These are phyloP conservation scores for Mycena chlorophos DNA, from an alignment of 768 basidiomycete genomes.

Conservation along the genomic window DNA sequence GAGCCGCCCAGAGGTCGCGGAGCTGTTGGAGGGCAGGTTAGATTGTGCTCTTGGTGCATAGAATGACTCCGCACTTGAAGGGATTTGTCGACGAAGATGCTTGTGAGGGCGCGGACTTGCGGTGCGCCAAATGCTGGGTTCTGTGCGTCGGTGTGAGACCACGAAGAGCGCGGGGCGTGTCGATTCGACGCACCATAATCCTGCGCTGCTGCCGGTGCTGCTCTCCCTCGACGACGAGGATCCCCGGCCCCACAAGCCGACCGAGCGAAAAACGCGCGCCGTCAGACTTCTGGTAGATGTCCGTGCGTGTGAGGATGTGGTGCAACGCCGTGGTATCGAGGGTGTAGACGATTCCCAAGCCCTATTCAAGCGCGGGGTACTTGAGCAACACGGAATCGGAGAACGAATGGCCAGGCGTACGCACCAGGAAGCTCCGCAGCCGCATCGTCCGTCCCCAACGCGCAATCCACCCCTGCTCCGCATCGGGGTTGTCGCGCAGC, in stretches of 20 bases:
- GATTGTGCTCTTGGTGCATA: not conserved
- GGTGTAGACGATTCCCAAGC: too few relatives aligned
- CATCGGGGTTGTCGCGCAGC: too few relatives aligned
- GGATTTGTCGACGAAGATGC: constrained; percentile 41
- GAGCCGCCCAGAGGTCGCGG: constrained; percentile 33
- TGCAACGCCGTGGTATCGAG: constrained; percentile 48
- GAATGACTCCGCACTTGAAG: constrained; percentile 25
- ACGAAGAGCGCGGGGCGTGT: not conserved
- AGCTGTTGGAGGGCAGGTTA: constrained; percentile 25
- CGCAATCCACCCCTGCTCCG: too few relatives aligned
- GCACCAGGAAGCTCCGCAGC: too few relatives aligned
- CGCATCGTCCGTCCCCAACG: too few relatives aligned
- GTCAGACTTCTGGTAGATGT: constrained; percentile 44
- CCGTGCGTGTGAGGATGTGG: constrained; percentile 46
- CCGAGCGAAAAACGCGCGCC: constrained; percentile 25
- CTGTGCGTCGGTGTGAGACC: constrained; percentile 16
- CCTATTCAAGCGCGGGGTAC: too few relatives aligned
- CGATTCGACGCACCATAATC: constrained; percentile 23
- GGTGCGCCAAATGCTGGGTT: constrained; percentile 50
- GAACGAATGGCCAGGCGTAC: too few relatives aligned
- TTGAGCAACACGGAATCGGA: too few relatives aligned
- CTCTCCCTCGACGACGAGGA: constrained; percentile 33
- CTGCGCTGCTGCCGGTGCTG: constrained; percentile 27
- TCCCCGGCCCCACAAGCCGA: constrained; percentile 25
- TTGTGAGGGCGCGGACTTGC: constrained; percentile 44